Conservation (phyloP, 352 stramenopile genomes). For the Phytophthora multivora region DNA sequence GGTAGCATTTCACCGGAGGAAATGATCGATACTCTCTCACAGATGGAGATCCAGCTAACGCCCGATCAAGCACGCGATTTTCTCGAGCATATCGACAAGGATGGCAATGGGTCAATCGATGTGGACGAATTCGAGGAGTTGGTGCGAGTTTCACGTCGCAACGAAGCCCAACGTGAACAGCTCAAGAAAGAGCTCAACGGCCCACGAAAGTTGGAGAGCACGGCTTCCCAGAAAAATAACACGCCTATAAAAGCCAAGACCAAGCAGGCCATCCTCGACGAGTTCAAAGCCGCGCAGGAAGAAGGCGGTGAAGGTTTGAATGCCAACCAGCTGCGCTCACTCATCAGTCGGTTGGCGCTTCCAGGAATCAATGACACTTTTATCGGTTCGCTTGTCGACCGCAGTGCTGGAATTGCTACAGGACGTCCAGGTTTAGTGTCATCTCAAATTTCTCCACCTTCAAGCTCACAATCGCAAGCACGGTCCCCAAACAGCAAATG, state of each 20-base stretch:
- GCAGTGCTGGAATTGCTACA: conserved; percentile 21
- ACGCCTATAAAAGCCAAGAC: conserved; percentile 42
- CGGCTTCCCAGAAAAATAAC: conserved; percentile 43
- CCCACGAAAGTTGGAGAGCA: conserved; percentile 41
- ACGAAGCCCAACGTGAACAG: conserved; percentile 75
- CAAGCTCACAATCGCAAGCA: conserved; percentile 13
- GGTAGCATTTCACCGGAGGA: conserved; percentile 79
- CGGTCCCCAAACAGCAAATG: conserved; percentile 9
- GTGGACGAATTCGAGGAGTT: conserved; percentile 88
- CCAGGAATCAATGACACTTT: conserved; percentile 54
- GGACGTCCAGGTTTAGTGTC: background rate
- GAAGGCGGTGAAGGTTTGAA: conserved; percentile 46
- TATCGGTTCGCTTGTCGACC: conserved; percentile 55
- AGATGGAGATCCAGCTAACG: conserved; percentile 85
- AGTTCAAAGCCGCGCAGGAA: conserved; percentile 52
- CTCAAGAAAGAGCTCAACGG: conserved; percentile 66
- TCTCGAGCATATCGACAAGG: conserved; percentile 81
- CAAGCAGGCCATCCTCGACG: conserved; percentile 69
- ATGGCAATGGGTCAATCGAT: conserved; percentile 84
- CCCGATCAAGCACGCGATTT: conserved; percentile 68
- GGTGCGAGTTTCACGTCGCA: conserved; percentile 69
- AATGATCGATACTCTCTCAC: conserved; percentile 83
- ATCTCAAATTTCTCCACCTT: background rate
- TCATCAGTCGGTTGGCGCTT: conserved; percentile 52
- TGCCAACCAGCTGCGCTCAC: conserved; percentile 48